Evolutionary conservation across 164 flowering plant species (phyloP), one percentile per base, ranked within the genome.

Genomic region (Paratinospora sagittata): DNA sequence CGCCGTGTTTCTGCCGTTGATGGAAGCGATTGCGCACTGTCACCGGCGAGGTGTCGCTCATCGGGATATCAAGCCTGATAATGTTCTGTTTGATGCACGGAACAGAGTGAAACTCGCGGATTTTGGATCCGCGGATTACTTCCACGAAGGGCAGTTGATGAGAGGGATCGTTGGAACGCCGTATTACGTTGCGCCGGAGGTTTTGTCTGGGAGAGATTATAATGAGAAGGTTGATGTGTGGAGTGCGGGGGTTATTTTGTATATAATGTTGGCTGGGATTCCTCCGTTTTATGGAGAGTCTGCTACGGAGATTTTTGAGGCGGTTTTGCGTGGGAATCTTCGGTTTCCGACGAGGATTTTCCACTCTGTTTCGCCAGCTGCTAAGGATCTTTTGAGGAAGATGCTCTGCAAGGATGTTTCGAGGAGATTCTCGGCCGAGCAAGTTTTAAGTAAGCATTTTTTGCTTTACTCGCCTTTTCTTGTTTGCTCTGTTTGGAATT

Each of bases 101-200:
- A 68, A 76, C 43, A 37, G 71, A 41, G 36, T 88, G 71, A 87
- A 84, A 73, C 80, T 91, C 0, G 88, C 85, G 0, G 97, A 89
- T 66, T 88, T 91, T 36, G 97, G 97, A 13, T 89, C 97, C 0
- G 92, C 92, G 2, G 89, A 80, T 72, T 81, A 84, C 82, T 63
- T 85, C 41, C 76, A 70, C 14, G 87, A 74, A 24, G 79, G 61
- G 0, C 34, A 70, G 12, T 9, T 24, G 39, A 77, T 84, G 86
- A 75, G 64, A 0, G 96, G 93, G 17, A 71, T 92, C 6, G 97
- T 90, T 7, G 97, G 97, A 39, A 88, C 97, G 73, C 93, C 97
- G 73, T 90, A 90, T 58, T 92, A 90, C 49, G 92, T 92, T 63
- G 97, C 97, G 75, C 93, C 96, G 73, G 97, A 92, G 81, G 89